Percentiles rank a stretch among this genome's conserved stretches.
phyloP scores from a whole-genome alignment of 805 yeast genomes.

The Wickerhamomyces sydowiorum region DNA sequence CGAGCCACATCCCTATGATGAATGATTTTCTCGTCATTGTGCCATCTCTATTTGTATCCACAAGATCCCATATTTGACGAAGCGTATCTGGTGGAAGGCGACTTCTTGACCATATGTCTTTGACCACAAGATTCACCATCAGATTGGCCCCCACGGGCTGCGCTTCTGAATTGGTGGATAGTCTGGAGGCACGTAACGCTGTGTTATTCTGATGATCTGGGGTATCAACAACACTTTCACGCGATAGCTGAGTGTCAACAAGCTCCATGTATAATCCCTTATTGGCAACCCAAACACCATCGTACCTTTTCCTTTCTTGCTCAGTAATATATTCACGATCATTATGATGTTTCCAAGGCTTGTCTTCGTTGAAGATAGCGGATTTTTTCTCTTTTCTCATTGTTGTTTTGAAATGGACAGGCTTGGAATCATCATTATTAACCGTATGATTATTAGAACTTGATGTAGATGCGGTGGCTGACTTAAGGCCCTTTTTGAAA shows the following conservation, averaged over 20 bases:
- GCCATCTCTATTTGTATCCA: constrained; percentile 64
- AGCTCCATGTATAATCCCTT: constrained; percentile 53
- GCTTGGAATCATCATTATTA: constrained; percentile 4
- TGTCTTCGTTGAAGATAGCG: constrained; percentile 68
- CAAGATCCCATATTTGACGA: constrained; percentile 63
- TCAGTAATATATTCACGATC: constrained; percentile 48
- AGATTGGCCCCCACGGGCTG: constrained; percentile 18
- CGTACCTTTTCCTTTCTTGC: constrained; percentile 81
- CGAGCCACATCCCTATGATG: constrained; percentile 95
- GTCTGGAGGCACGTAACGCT: constrained; percentile 22
- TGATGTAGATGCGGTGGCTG: constrained; percentile 3
- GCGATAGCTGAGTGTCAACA: constrained; percentile 12
- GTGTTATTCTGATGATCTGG: constrained; percentile 18
- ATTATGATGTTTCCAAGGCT: constrained; percentile 89
- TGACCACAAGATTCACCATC: constrained; percentile 46
- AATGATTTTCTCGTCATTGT: constrained; percentile 76
- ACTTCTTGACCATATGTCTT: constrained; percentile 78
- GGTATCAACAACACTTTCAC: constrained; percentile 13
- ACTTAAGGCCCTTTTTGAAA: constrained; percentile 16
- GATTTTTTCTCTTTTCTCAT: constrained; percentile 19
- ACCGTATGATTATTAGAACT: not conserved
- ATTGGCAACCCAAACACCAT: constrained; percentile 91
- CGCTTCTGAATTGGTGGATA: constrained; percentile 23
- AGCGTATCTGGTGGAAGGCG: constrained; percentile 59
- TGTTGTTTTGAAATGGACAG: constrained; percentile 21